Evolutionary conservation across 2,329 filamentous ascomycete species (phyloP).

Genomic region (Fusarium sp.): DNA sequence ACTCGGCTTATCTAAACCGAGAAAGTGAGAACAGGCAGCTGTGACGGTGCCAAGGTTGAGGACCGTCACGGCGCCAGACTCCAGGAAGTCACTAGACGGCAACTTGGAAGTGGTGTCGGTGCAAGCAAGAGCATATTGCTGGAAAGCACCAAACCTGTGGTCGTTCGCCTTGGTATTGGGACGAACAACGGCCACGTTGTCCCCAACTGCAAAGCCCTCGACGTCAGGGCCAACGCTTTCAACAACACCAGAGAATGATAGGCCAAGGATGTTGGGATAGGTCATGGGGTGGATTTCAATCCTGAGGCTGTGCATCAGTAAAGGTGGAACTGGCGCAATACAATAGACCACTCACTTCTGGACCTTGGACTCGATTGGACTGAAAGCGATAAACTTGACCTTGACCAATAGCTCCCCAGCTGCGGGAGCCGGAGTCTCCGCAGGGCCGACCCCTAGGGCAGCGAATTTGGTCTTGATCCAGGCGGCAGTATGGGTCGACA

Average conservation of each 20-base stretch:
- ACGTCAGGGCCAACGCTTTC: background rate
- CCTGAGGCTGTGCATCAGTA: background rate
- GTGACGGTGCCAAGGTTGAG: constrained; percentile 1
- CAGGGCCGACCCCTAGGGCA: background rate
- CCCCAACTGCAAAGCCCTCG: background rate
- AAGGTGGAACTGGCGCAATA: background rate
- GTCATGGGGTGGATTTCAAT: constrained; percentile 3
- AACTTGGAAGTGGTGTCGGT: background rate
- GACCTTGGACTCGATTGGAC: constrained; percentile 2
- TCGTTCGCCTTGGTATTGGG: background rate
- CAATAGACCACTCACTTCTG: background rate
- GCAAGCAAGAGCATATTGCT: constrained; percentile 5
- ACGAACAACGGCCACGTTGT: background rate
- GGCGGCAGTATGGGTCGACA: constrained; percentile 1
- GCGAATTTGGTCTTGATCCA: background rate
- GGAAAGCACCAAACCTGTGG: background rate
- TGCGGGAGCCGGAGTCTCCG: background rate
- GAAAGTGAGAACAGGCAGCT: constrained; percentile 1
- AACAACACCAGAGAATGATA: background rate
- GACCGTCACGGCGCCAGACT: background rate
- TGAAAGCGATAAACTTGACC: background rate
- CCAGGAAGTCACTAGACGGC: background rate
- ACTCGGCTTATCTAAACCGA: background rate
- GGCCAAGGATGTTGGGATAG: background rate
- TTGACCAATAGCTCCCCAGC: background rate